Conservation (phyloP, 2,329 filamentous ascomycete species). For the Ilyonectria mors-panacis region DNA sequence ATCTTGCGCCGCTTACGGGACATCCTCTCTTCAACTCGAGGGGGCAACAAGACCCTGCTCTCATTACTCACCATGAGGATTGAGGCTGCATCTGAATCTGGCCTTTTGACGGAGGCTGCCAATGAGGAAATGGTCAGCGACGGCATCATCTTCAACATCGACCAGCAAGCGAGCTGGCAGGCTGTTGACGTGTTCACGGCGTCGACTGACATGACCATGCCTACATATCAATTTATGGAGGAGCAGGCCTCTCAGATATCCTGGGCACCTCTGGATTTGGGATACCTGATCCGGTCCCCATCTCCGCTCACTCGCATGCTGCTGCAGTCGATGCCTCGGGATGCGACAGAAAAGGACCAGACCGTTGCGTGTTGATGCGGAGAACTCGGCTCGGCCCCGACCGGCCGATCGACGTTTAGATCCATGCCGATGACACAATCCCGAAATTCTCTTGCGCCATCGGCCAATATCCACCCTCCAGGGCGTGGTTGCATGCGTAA, state of each 20-base stretch:
- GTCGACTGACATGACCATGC: slow-evolving; percentile 40
- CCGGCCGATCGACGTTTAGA: slow-evolving; percentile 17
- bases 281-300: slow-evolving; percentile 45
- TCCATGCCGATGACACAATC: slow-evolving; percentile 36
- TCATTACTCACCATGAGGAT: slow-evolving; percentile 52
- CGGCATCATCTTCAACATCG: slow-evolving; percentile 29
- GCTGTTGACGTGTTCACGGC: slow-evolving; percentile 35
- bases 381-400: slow-evolving; percentile 5
- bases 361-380: slow-evolving; percentile 18
- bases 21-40: slow-evolving; percentile 59
- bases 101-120: slow-evolving; percentile 28
- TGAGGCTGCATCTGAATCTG: slow-evolving; percentile 41
- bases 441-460: slow-evolving; percentile 37
- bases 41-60: slow-evolving; percentile 59
- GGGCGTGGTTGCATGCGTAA: slow-evolving; percentile 9
- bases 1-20: slow-evolving; percentile 57
- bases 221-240: slow-evolving; percentile 48
- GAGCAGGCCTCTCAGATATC: slow-evolving; percentile 45
- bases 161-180: slow-evolving; percentile 33
- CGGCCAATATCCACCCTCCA: slow-evolving; percentile 24
- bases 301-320: slow-evolving; percentile 48
- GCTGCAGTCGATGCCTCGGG: slow-evolving; percentile 44
- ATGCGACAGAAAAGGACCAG: slow-evolving; percentile 37
- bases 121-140: slow-evolving; percentile 21
- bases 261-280: slow-evolving; percentile 46